Base-by-base conservation (phyloP, 495 filamentous ascomycete genomes). In the Trichodelitschia bisporula region DNA sequence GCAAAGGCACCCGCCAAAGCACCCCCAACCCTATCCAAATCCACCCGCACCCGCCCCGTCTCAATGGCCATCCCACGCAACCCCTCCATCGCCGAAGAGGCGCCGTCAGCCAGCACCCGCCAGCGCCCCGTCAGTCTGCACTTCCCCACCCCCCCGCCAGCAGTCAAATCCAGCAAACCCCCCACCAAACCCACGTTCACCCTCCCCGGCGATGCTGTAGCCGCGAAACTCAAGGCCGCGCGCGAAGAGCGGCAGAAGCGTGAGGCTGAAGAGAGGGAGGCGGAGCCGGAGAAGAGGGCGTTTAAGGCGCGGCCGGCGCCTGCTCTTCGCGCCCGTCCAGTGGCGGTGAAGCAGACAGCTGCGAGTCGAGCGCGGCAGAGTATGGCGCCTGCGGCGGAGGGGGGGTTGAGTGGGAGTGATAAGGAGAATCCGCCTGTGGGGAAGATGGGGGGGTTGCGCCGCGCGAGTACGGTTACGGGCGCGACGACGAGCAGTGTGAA, bases 201-300 rank as follows among this genome's bases (percentile, higher is more conserved):
- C 41, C 56, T 83, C 15, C 70, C 73, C 0, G 72, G 75, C 19
- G 76, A 79, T 34, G 73, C 68, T 16, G 55, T 79, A 19, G 71
- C 73, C 15, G 66, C 66, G 5, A 66, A 64, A 31, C 66, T 76
- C 34, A 61, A 62, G 42, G 73, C 72, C 39, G 60, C 66, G 30
- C 59, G 56, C 15, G 74, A 79, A 41, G 68, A 71, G 31, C 61
- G 64, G 29, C 46, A 65, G 28, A 64, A 59, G 36, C 32, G 35
- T 5, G 42, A 42, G 30, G 40, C 28, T 9, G 35, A 42, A 20
- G 31, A 36, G 36, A 27, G 24, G 33, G 21, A 37, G 27, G 17
- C 25, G 20, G n/a, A 30, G 31, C 4, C n/a, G 19, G 27, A 29
- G 27, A 12, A 29, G 15, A 29, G 14, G 27, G 15, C 6, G 15